Base-by-base conservation (phyloP, 2,329 filamentous ascomycete genomes). In the Hypoxylon sp. region DNA sequence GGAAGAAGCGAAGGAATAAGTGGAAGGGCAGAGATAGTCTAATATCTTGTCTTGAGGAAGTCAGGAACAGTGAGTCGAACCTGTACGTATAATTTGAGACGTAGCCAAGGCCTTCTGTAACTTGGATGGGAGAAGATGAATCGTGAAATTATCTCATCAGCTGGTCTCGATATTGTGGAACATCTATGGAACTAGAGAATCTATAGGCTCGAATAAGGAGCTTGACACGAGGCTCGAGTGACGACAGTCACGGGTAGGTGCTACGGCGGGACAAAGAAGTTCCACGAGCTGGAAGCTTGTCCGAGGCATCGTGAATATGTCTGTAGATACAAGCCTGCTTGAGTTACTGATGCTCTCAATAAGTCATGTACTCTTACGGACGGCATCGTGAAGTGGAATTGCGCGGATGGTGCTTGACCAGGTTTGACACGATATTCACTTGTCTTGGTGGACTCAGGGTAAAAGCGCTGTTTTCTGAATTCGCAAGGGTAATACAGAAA, bases 231-330 rank as follows among this genome's bases (percentile, higher is more conserved):
- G 28, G 55, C 46, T 48, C 24, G 52, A 61, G 56, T 36, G 33
- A 59, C 60, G 54, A 53, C 44, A 42, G 58, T 63, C 60, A 64
- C 55, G 60, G 14, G 60, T 24, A 61, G n/a, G 64, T 67, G 64
- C 50, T 49, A 67, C 64, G 26, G 24, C 32, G 42, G 36, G 51
- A 50, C 28, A 38, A 46, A 32, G 44, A 16, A n/a, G 24, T 11
- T 12, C 22, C 12, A 26, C 5, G 14, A 3, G 14, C 33, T 7
- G 18, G 46, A 26, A 20, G 40, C 14, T 22, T 24, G 38, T 50
- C 14, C 20, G 33, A 28, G 11, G 38, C 36, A 51, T 59, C 22
- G 48, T 53, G 20, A 46, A 49, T 26, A 18, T 24, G 36, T 28
- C 24, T 40, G 18, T 32, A 20, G 9, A 20, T 26, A 14, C 11